A percentile compares a stretch with the other conserved stretches of the same genome.
Evolutionary conservation across 2,329 filamentous ascomycete genomes (phyloP).

Genomic region (Diaporthe citrichinensis): DNA sequence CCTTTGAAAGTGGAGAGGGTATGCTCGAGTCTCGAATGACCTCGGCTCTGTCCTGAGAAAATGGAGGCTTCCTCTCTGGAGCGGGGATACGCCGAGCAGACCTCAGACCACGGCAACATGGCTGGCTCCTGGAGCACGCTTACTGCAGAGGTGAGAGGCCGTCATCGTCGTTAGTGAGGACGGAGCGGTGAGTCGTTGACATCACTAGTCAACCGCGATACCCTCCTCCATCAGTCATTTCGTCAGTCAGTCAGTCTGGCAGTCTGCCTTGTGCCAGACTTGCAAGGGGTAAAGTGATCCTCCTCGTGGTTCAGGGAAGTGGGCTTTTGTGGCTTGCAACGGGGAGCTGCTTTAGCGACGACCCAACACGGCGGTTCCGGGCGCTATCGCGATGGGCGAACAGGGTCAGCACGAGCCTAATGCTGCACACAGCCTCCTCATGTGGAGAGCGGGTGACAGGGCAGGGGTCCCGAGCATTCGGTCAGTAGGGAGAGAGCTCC

Average conservation of each 20-base stretch:
- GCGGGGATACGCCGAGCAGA: neutral
- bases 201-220: neutral
- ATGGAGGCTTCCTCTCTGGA: neutral
- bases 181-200: slow-evolving; percentile 31
- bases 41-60: neutral
- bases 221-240: neutral
- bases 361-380: slow-evolving; percentile 31
- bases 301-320: neutral
- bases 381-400: slow-evolving; percentile 24
- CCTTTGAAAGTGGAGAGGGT: neutral
- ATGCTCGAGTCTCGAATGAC: neutral
- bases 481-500: neutral
- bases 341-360: slow-evolving; percentile 33
- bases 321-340: slow-evolving; percentile 26
- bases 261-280: slow-evolving; percentile 18
- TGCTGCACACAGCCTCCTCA: slow-evolving; percentile 27
- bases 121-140: neutral
- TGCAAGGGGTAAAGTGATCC: slow-evolving; percentile 8
- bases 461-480: neutral
- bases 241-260: slow-evolving; percentile 9
- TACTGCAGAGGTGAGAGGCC: slow-evolving; percentile 4
- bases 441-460: slow-evolving; percentile 20
- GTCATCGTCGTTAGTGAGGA: slow-evolving; percentile 11
- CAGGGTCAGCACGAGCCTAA: slow-evolving; percentile 32
- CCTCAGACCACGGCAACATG: neutral